Conservation (phyloP, 345 rosid species). For the Tarenaya hassleriana region DNA sequence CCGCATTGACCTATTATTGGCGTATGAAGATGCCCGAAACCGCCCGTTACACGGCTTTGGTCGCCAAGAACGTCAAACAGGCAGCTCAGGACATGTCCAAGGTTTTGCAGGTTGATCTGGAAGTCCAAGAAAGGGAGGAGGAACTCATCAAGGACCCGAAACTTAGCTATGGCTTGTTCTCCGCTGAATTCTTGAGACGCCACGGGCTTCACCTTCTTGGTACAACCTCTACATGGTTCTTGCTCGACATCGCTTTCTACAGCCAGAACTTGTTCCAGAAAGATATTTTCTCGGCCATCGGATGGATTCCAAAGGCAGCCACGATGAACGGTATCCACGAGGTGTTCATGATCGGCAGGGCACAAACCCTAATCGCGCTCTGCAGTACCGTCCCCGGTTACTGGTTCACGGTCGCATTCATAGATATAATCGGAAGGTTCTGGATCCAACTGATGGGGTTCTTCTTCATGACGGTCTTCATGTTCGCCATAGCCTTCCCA, state of each 20-base stretch:
- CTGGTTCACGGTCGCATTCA: constrained; percentile 46
- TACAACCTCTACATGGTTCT: constrained; percentile 56
- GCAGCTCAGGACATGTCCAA: constrained; percentile 67
- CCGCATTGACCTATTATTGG: constrained; percentile 58
- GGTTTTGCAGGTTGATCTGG: constrained; percentile 53
- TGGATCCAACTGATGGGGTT: constrained; percentile 63
- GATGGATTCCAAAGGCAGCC: constrained; percentile 61
- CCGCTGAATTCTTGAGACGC: constrained; percentile 32
- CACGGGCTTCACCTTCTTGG: constrained; percentile 64
- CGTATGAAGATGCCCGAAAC: constrained; percentile 87
- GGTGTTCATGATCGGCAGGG: constrained; percentile 50
- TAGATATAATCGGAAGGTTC: constrained; percentile 46
- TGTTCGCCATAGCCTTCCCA: constrained; percentile 69
- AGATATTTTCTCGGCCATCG: constrained; percentile 55
- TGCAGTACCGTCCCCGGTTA: constrained; percentile 63
- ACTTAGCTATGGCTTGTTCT: constrained; percentile 47
- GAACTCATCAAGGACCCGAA: constrained; percentile 18
- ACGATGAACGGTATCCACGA: constrained; percentile 59
- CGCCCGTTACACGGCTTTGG: constrained; percentile 73
- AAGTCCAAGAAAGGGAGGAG: constrained; percentile 37
- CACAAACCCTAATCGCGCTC: constrained; percentile 64
- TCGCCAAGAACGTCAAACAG: constrained; percentile 56
- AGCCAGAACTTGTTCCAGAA: constrained; percentile 71
- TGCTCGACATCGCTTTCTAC: constrained; percentile 63
- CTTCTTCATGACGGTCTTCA: constrained; percentile 63